Base-by-base conservation (phyloP, 306 rosid species). In the Biancaea sappan region DNA sequence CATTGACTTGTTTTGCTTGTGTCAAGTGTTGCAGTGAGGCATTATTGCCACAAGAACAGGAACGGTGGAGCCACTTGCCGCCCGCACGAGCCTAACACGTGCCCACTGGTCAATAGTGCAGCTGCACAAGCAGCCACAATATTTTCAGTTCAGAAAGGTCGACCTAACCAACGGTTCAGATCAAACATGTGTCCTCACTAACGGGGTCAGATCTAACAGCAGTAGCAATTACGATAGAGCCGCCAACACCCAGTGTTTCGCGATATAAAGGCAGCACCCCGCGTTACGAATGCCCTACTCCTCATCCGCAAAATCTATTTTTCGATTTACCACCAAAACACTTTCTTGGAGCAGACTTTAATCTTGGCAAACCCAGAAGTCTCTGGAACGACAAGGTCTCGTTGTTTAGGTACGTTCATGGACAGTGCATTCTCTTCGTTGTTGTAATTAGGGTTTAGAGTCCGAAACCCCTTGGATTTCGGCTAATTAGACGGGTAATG, bases 391-490 rank as follows among this genome's bases (percentile, higher is more conserved):
- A 48, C 73, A 28, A 73, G 48, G 74, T 21, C 52, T 69, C 35
- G 50, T 22, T n/a, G 34, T 57, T 61, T 72, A 69, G 88, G 93
- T 86, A 47, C 72, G 61, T 69, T 0, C 0, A 12, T 29, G 5
- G 29, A 24, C 48, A 2, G 26, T 25, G 12, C 68, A 21, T n/a
- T 81, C 1, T 22, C 3, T 31, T 64, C 60, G 18, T 26, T 12
- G 64, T 28, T 57, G 57, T 19, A 19, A 19, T 82, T 85, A 75
- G 86, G 83, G 90, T 84, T 82, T 82, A 57, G 31, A 18, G 8
- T 63, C 6, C 51, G 67, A 83, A 90, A 83, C 82, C 90, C 91
- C 83, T 74, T 87, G 52, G 57, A 47, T 28, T n/a, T 50, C 34
- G 44, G 26, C 40, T 56, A 4, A 40, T 44, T 53, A 5, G 7